Base-by-base conservation (phyloP, 306 rosid species). In the Acacia crassicarpa region DNA sequence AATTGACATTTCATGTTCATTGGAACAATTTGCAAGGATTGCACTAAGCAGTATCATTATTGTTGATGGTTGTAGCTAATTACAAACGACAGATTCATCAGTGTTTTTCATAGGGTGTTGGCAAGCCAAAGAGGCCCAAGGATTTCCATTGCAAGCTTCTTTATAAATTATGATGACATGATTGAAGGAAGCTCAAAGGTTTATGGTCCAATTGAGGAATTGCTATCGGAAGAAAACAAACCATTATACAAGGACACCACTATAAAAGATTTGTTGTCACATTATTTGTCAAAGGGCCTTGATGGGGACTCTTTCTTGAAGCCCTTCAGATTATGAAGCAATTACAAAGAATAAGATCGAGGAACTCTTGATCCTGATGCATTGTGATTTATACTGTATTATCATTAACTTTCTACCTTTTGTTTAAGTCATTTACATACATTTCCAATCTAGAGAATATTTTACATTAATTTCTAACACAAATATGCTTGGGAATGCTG, bases 131-230 rank as follows among this genome's bases (percentile, higher is more conserved):
- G 5, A 74, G 89, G 89, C 4, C 84, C 86, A 23, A 85, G 88
- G 73, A 72, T 83, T 71, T 86, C 89, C 53, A 27, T 80, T 4
- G 89, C 89, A 62, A 71, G 84, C 65, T 86, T 80, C 69, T 86
- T 86, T 80, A 53, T 79, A n/a, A 85, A 85, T 48, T 7, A 40
- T 19, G 5, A 17, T 69, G 67, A 79, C 35, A 67, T 23, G 14
- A 1, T 33, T 61, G 74, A 77, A 48, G 77, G 30, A 14, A 4
- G 58, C 15, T 61, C 76, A 1, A 88, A 65, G 80, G 41, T 70
- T 23, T 90, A 84, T 72, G 88, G 91, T 74, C 96, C 94, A 3
- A 87, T 90, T 27, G 84, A 91, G 75, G 89, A 90, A 49, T 75
- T 90, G 30, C 7, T 86, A 80, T 87, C 90, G 0, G 92, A 91